These are phyloP conservation scores for Skeletonema grethae DNA, from an alignment of 108 stramenopile genomes.

Conservation along the genomic window DNA sequence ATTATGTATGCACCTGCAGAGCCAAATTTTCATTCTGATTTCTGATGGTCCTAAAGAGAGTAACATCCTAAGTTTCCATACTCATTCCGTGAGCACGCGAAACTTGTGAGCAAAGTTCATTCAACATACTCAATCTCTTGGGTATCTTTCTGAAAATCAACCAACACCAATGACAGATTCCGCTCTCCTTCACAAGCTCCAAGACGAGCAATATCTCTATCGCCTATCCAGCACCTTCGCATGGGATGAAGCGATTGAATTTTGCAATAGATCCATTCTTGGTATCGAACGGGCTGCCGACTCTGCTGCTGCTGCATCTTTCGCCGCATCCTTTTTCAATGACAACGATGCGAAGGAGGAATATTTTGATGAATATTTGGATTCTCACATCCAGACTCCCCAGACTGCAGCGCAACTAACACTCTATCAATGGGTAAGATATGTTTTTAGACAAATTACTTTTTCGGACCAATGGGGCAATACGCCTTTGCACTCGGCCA, in stretches of 20 bases:
- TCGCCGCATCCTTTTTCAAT: background rate
- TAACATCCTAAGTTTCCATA: no score
- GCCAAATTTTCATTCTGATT: no score
- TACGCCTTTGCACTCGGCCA: slow-evolving; percentile 39
- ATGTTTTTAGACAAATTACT: slow-evolving; percentile 13
- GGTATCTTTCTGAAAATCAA: no score
- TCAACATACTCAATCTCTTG: no score
- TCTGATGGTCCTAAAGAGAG: no score
- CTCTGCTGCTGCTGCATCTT: background rate
- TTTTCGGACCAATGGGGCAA: slow-evolving; percentile 45
- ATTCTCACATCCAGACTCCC: background rate
- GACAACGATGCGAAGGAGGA: slow-evolving; percentile 4
- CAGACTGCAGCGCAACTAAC: background rate
- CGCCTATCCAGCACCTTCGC: slow-evolving; percentile 37
- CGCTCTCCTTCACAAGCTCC: background rate
- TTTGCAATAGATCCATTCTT: slow-evolving; percentile 12
- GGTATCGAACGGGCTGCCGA: slow-evolving; percentile 14
- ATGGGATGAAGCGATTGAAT: slow-evolving; percentile 32
- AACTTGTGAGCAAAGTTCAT: no score
- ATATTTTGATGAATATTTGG: slow-evolving; percentile 14
- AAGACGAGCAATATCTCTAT: slow-evolving; percentile 34
- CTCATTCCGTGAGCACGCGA: no score
- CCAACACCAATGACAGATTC: background rate
- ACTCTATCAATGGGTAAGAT: background rate
- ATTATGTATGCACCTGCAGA: no score